Evolutionary conservation across 176 grass and related monocot species (phyloP).

Genomic region (Zizania latifolia): DNA sequence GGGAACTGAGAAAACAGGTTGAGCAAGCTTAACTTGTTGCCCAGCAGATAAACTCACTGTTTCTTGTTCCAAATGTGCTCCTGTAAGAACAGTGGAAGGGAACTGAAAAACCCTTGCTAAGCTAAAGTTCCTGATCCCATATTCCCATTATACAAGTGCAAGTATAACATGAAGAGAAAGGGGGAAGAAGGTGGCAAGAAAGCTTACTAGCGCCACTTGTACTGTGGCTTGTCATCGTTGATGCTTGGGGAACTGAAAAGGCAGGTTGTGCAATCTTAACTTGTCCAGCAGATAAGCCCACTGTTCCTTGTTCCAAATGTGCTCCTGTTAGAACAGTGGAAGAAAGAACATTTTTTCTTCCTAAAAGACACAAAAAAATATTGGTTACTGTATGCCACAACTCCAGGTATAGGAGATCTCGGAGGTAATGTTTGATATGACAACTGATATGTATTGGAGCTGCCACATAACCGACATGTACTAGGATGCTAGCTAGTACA

Average conservation of each 20-base stretch:
- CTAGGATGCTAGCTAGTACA: neutral
- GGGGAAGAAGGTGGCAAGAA: too few relatives aligned
- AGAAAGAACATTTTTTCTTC: constrained; percentile 2
- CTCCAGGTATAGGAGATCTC: neutral
- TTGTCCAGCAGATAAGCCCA: constrained; percentile 2
- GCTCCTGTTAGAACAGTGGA: constrained; percentile 7
- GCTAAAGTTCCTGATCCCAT: too few relatives aligned
- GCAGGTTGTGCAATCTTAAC: too few relatives aligned
- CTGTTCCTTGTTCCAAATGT: constrained; percentile 13
- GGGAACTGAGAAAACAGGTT: neutral
- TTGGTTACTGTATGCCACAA: neutral
- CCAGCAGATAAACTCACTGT: neutral
- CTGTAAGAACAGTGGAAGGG: constrained; percentile 9
- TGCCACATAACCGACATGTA: neutral
- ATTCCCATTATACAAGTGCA: too few relatives aligned
- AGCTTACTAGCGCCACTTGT: too few relatives aligned
- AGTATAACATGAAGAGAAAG: too few relatives aligned
- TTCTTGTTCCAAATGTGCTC: constrained; percentile 16
- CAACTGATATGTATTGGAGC: neutral
- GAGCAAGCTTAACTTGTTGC: neutral
- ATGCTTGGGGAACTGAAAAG: too few relatives aligned
- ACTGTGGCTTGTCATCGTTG: too few relatives aligned
- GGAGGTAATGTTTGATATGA: neutral
- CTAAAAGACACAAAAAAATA: constrained; percentile 13
- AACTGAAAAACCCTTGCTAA: too few relatives aligned